phyloP scores from a whole-genome alignment of 2,329 filamentous ascomycete genomes.

The Penicillium sp. region DNA sequence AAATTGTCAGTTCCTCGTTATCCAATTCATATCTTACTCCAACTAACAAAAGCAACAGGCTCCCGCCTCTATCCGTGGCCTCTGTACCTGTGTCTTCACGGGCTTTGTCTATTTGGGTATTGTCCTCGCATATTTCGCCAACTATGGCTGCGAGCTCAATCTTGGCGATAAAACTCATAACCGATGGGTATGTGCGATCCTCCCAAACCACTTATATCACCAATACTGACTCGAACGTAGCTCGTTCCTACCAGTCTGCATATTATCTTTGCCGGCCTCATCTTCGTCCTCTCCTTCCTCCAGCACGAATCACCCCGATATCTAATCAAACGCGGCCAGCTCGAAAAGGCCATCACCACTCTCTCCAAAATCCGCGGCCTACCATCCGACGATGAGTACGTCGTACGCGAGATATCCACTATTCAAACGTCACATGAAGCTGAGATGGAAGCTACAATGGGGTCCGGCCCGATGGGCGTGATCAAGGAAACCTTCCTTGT shows the following conservation, averaged over 20 bases:
- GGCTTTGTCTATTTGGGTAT: slow-evolving; percentile 67
- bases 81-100: slow-evolving; percentile 70
- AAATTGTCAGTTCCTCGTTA: slow-evolving; percentile 49
- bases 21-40: background rate
- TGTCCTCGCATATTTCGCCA: slow-evolving; percentile 74
- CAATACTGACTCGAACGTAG: slow-evolving; percentile 18
- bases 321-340: slow-evolving; percentile 62
- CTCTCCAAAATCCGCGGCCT: slow-evolving; percentile 59
- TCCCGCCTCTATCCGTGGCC: slow-evolving; percentile 65
- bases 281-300: slow-evolving; percentile 67
- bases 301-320: slow-evolving; percentile 69
- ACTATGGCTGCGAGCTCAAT: slow-evolving; percentile 59
- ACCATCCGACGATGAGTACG: slow-evolving; percentile 58
- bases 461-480: slow-evolving; percentile 61
- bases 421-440: slow-evolving; percentile 66
- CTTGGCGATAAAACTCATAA: slow-evolving; percentile 44
- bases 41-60: slow-evolving; percentile 31
- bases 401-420: slow-evolving; percentile 59
- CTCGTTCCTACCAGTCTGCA: slow-evolving; percentile 69
- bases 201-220: background rate
- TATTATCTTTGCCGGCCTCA: slow-evolving; percentile 72
- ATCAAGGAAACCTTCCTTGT: slow-evolving; percentile 67
- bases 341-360: slow-evolving; percentile 46
- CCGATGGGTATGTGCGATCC: slow-evolving; percentile 50
- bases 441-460: slow-evolving; percentile 68